Percentiles rank a stretch among this genome's conserved stretches.
Conservation (phyloP, 495 filamentous ascomycete genomes). For the Friedmanniomyces simplex region DNA sequence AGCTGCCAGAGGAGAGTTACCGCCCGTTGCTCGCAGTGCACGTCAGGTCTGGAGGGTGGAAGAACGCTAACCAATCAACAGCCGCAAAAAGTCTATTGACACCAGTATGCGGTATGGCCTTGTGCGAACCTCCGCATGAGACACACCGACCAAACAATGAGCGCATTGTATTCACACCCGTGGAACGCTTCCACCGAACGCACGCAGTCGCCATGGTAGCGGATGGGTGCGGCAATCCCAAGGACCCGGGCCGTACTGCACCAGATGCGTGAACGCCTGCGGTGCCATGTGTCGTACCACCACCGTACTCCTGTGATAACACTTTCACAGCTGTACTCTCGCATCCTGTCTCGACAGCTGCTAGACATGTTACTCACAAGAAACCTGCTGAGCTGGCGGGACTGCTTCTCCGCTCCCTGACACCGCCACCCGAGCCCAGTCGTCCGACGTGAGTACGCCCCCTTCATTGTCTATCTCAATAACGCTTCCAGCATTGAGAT, state of each 20-base stretch:
- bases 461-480: neutral
- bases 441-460: neutral
- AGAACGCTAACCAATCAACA: neutral
- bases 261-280: neutral
- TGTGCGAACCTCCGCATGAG: neutral
- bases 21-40: neutral
- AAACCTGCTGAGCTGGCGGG: neutral
- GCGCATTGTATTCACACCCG: neutral
- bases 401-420: neutral
- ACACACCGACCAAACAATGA: neutral
- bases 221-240: neutral
- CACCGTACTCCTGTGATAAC: neutral
- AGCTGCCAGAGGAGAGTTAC: no score
- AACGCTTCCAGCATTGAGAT: neutral
- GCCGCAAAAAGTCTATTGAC: neutral
- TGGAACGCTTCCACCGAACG: neutral
- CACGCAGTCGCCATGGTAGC: neutral
- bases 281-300: neutral
- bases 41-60: neutral
- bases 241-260: neutral
- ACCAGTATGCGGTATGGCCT: slow-evolving; percentile 1
- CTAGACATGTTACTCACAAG: neutral
- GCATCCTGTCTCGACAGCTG: neutral
- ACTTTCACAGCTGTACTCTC: neutral
- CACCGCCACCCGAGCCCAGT: neutral